Conservation (phyloP, 1,284 basidiomycete genomes). For the Melampsora americana region DNA sequence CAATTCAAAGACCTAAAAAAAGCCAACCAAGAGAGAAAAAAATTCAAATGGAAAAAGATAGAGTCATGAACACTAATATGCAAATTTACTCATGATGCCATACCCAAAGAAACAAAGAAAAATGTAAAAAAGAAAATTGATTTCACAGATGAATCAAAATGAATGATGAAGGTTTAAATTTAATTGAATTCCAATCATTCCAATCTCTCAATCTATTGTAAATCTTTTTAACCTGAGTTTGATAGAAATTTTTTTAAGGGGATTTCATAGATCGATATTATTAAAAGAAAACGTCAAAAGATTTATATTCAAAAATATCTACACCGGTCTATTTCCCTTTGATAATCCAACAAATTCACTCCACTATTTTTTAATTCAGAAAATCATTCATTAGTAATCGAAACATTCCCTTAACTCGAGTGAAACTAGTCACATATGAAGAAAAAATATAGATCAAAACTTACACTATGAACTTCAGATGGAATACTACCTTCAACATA, state of each 20-base stretch:
- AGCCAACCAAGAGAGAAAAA: neutral
- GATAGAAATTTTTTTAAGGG: too few species aligned
- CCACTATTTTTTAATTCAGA: conserved; percentile 9
- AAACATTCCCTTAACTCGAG: too few species aligned
- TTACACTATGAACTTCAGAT: conserved; percentile 65
- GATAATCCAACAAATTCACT: conserved; percentile 43
- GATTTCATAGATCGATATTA: too few species aligned
- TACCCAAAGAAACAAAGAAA: neutral
- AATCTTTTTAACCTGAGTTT: too few species aligned
- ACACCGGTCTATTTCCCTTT: conserved; percentile 40
- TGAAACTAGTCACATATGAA: too few species aligned
- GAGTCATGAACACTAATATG: neutral
- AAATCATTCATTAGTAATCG: neutral
- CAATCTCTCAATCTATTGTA: too few species aligned
- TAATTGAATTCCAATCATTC: too few species aligned
- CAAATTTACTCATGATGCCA: too few species aligned
- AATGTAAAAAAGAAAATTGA: conserved; percentile 5
- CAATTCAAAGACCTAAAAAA: too few species aligned
- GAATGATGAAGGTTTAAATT: neutral
- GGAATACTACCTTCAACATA: conserved; percentile 89
- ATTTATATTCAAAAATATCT: too few species aligned
- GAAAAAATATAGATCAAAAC: neutral
- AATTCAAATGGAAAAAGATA: neutral
- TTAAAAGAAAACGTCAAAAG: too few species aligned
- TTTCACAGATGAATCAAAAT: neutral